These are phyloP conservation scores for Bocquillonia castaneifolia DNA, from an alignment of 441 rosid species.

Conservation along the genomic window DNA sequence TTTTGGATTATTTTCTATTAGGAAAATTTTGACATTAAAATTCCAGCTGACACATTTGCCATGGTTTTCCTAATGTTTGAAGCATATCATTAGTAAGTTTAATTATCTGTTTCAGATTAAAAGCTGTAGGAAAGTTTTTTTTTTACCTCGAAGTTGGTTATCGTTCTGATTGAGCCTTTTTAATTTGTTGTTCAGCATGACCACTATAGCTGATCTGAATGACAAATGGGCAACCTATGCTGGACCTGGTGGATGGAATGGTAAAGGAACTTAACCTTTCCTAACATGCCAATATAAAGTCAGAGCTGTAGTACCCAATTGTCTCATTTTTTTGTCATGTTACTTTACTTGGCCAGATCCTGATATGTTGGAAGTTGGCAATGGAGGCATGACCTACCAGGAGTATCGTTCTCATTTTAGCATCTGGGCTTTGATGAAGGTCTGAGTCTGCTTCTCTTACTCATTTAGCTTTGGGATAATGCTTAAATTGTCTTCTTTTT, in stretches of 20 bases:
- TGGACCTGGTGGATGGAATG: constrained; percentile 99
- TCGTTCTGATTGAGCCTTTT: constrained; percentile 22
- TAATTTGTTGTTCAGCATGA: constrained; percentile 54
- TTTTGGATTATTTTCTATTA: no score
- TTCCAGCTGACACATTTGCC: not conserved
- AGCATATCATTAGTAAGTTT: not conserved
- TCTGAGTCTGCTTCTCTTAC: constrained; percentile 16
- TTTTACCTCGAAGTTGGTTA: not conserved
- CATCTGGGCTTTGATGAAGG: constrained; percentile 99
- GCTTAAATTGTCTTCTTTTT: not conserved
- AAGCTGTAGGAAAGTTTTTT: not conserved
- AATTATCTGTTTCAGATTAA: not conserved
- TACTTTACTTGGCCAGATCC: constrained; percentile 57
- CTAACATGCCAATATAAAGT: not conserved
- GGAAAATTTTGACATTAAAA: no score
- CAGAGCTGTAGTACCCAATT: constrained; percentile 2
- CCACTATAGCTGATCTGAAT: constrained; percentile 78
- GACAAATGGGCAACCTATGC: constrained; percentile 96
- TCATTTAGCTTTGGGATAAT: not conserved
- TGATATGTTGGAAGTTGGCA: constrained; percentile 99
- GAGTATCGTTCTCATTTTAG: constrained; percentile 93
- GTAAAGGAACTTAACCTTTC: constrained; percentile 35
- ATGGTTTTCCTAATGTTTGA: not conserved
- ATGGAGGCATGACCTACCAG: constrained; percentile 87
- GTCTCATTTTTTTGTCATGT: constrained; percentile 14